Conservation (phyloP, 306 rosid species). For the Malus fusca region DNA sequence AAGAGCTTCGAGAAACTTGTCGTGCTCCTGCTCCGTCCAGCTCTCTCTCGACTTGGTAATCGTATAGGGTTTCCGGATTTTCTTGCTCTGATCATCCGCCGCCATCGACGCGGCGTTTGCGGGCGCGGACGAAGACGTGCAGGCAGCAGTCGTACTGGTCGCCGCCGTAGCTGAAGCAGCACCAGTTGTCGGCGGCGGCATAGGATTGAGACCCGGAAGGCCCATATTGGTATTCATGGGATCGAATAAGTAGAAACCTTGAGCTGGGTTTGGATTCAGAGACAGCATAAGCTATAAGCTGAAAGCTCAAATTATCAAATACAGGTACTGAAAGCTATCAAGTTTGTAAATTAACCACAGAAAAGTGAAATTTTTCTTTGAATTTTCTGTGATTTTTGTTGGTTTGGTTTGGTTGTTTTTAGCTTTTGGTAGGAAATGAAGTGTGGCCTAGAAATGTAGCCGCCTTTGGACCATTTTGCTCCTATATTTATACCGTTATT, state of each 20-base stretch:
- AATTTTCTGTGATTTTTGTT: background rate
- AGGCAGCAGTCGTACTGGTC: background rate
- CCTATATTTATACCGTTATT: background rate
- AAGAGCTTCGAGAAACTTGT: conserved; percentile 95
- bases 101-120: background rate
- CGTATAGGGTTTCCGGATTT: conserved; percentile 83
- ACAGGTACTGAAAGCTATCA: background rate
- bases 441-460: background rate
- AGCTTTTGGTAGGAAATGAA: background rate
- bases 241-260: conserved; percentile 56
- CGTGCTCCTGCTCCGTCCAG: conserved; percentile 97
- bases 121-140: background rate
- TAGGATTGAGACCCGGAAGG: conserved; percentile 35
- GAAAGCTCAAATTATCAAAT: background rate
- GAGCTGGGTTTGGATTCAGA: conserved; percentile 52
- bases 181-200: conserved; percentile 23
- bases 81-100: conserved; percentile 55
- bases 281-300: conserved; percentile 55
- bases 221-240: conserved; percentile 34
- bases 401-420: background rate
- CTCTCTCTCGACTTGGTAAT: conserved; percentile 91
- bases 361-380: background rate
- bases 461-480: background rate
- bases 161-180: conserved; percentile 3
- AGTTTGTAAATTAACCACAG: background rate